Percentiles rank a stretch among this genome's conserved stretches.
Evolutionary conservation across 345 rosid species (phyloP).

Genomic region (Cardamine occulta): DNA sequence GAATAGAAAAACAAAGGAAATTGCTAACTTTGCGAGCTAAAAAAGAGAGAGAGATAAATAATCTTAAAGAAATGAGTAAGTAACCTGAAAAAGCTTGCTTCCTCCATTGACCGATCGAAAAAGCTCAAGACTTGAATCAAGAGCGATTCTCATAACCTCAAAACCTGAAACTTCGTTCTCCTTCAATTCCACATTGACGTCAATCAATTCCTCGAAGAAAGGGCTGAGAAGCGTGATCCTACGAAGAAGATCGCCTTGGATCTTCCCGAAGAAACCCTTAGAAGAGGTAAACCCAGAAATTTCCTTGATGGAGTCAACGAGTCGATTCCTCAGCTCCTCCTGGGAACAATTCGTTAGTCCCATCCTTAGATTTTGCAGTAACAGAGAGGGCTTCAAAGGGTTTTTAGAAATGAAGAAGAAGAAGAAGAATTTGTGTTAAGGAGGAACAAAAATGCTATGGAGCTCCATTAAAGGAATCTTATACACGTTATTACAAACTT

Average conservation of each 20-base stretch:
- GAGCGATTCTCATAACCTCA: slow-evolving; percentile 52
- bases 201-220: slow-evolving; percentile 87
- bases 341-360: slow-evolving; percentile 43
- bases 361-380: slow-evolving; percentile 41
- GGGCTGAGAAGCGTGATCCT: slow-evolving; percentile 94
- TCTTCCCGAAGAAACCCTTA: slow-evolving; percentile 58
- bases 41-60: slow-evolving; percentile 27
- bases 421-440: background rate
- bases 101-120: slow-evolving; percentile 67
- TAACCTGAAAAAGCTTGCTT: slow-evolving; percentile 87
- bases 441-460: background rate
- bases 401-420: background rate
- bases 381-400: background rate
- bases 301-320: slow-evolving; percentile 66
- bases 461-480: background rate
- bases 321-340: slow-evolving; percentile 52
- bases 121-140: slow-evolving; percentile 68
- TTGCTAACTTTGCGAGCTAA: slow-evolving; percentile 27
- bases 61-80: background rate
- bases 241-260: slow-evolving; percentile 81
- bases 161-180: slow-evolving; percentile 61
- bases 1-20: slow-evolving; percentile 17
- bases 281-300: slow-evolving; percentile 68
- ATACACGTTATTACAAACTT: slow-evolving; percentile 10
- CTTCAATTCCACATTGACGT: slow-evolving; percentile 44